phyloP scores from a whole-genome alignment of 495 filamentous ascomycete genomes.

The Staphylotrichum tortipilum region DNA sequence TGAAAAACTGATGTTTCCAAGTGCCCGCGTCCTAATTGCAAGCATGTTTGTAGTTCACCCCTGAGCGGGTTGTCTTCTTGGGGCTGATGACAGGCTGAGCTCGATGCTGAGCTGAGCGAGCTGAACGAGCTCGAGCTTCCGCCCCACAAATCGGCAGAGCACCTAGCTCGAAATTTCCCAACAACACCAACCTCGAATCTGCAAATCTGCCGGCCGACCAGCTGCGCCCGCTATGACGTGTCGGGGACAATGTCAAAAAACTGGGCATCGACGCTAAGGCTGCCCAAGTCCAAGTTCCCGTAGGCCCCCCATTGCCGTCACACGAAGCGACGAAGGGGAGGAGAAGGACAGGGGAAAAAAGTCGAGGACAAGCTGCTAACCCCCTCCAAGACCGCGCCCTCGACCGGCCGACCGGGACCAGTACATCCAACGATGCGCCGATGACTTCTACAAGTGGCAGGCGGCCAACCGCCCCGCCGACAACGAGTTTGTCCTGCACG shows the following conservation, averaged over 20 bases:
- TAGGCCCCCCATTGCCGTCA: too few species aligned
- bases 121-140: too few species aligned
- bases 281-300: conserved; percentile 43
- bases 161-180: conserved; percentile 6
- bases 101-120: too few species aligned
- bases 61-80: too few species aligned
- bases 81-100: too few species aligned
- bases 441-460: conserved; percentile 88
- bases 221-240: conserved; percentile 13
- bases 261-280: conserved; percentile 41
- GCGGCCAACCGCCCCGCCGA: conserved; percentile 44
- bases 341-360: too few species aligned
- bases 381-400: conserved; percentile 45
- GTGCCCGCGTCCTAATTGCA: too few species aligned
- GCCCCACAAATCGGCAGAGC: neutral
- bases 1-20: too few species aligned
- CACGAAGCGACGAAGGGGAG: too few species aligned
- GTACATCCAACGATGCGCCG: conserved; percentile 71
- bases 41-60: too few species aligned
- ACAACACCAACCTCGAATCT: neutral
- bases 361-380: too few species aligned
- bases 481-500: conserved; percentile 72
- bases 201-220: neutral
- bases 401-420: conserved; percentile 38
- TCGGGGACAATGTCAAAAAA: conserved; percentile 37